phyloP scores from a whole-genome alignment of 345 rosid species.

The Syzygium aromaticum region DNA sequence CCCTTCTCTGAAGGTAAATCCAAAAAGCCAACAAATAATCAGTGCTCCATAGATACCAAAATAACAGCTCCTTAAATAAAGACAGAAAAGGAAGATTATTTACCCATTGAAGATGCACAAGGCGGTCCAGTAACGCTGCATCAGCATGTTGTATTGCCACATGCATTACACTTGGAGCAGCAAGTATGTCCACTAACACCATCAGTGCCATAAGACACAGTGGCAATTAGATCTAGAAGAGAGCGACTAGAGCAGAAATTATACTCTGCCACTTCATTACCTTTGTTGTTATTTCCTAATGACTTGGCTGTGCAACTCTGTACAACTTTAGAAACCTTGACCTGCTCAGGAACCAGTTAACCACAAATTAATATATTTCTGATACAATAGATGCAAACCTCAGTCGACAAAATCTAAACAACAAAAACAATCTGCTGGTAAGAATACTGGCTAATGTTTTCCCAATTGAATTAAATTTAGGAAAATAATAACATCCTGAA shows the following conservation, averaged over 20 bases:
- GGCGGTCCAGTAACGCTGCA: constrained; percentile 13
- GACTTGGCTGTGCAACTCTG: constrained; percentile 14
- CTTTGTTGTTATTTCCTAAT: constrained; percentile 29
- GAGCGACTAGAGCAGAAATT: constrained; percentile 20
- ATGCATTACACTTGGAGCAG: constrained; percentile 32
- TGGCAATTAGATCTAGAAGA: constrained; percentile 18
- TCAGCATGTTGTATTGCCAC: constrained; percentile 22
- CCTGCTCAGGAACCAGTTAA: constrained; percentile 14
- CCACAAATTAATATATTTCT: neutral
- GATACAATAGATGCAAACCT: neutral
- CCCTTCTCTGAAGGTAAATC: constrained; percentile 21
- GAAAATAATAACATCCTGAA: neutral
- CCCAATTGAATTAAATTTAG: neutral
- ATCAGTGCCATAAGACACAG: constrained; percentile 18
- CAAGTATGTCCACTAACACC: constrained; percentile 15
- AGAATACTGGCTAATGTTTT: neutral
- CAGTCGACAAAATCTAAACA: neutral
- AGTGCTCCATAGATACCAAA: neutral
- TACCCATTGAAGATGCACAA: neutral
- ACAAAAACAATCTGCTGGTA: neutral
- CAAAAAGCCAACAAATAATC: neutral
- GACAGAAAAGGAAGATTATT: neutral
- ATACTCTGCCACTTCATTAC: constrained; percentile 35
- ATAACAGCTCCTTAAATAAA: neutral
- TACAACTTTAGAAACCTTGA: constrained; percentile 20